These are phyloP conservation scores for Thyridium curvatum DNA, from an alignment of 2,329 filamentous ascomycete species.

Conservation along the genomic window DNA sequence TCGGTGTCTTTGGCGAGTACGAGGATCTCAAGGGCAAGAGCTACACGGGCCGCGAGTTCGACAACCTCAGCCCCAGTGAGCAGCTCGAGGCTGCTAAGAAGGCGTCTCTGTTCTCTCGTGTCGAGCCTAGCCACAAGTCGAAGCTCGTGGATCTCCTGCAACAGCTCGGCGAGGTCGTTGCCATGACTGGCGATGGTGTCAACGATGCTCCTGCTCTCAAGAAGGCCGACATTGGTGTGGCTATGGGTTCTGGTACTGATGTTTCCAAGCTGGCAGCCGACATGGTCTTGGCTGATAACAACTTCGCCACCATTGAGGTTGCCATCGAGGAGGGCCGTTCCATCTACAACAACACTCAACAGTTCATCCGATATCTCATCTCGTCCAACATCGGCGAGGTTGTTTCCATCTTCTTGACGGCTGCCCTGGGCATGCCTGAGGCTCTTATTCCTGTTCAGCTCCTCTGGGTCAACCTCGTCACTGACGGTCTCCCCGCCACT, in stretches of 20 bases:
- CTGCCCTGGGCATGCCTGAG: constrained; percentile 94
- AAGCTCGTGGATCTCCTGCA: constrained; percentile 95
- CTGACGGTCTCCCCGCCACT: constrained; percentile 92
- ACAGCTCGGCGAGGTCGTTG: constrained; percentile 86
- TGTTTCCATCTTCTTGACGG: constrained; percentile 96
- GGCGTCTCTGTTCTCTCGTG: constrained; percentile 90
- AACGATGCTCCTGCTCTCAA: constrained; percentile 97
- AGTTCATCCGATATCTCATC: constrained; percentile 98
- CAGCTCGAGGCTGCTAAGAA: constrained; percentile 78
- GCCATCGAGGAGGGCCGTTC: constrained; percentile 95
- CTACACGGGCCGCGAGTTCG: constrained; percentile 92
- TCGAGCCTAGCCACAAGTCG: constrained; percentile 95
- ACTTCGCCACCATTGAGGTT: constrained; percentile 95
- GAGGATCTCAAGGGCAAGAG: constrained; percentile 89
- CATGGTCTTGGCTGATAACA: constrained; percentile 98
- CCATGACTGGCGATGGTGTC: constrained; percentile 98
- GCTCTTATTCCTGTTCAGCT: constrained; percentile 95
- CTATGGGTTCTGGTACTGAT: constrained; percentile 97
- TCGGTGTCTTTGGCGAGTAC: constrained; percentile 78
- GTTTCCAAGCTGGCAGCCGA: constrained; percentile 94
- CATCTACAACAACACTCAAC: constrained; percentile 99
- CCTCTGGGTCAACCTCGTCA: constrained; percentile 97
- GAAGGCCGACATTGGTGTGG: constrained; percentile 97
- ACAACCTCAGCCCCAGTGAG: constrained; percentile 70
- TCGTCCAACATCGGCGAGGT: constrained; percentile 99